These are phyloP conservation scores for Macrolepiota fuliginosa DNA, from an alignment of 768 basidiomycete species.

Conservation along the genomic window DNA sequence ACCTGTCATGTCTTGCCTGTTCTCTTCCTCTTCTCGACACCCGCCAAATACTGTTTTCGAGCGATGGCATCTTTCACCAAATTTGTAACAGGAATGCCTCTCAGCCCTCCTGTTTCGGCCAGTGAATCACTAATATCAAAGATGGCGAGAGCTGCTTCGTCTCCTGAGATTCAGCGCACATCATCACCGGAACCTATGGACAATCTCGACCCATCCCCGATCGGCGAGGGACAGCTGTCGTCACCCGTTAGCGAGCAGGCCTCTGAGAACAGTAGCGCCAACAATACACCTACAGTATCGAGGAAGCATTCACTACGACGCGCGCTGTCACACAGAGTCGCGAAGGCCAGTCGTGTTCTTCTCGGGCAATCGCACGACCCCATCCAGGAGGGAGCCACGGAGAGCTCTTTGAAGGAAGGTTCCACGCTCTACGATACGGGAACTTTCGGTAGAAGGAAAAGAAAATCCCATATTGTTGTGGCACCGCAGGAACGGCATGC, in stretches of 20 bases:
- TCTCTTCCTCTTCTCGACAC: conserved; percentile 72
- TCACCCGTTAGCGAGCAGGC: neutral
- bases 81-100: conserved; percentile 53
- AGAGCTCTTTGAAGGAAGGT: conserved; percentile 26
- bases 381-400: neutral
- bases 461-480: neutral
- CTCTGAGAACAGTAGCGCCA: neutral
- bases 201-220: neutral
- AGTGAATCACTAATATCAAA: neutral
- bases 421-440: conserved; percentile 17
- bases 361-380: conserved; percentile 13
- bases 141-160: neutral
- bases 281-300: neutral
- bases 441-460: neutral
- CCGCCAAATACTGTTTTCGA: conserved; percentile 78
- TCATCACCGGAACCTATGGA: conserved; percentile 4
- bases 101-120: conserved; percentile 15
- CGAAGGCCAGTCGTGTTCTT: conserved; percentile 16
- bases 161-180: neutral
- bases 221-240: neutral
- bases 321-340: conserved; percentile 18
- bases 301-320: conserved; percentile 22
- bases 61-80: conserved; percentile 72
- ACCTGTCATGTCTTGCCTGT: conserved; percentile 72
- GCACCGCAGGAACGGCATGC: conserved; percentile 37